Evolutionary conservation across 2,329 filamentous ascomycete genomes (phyloP), one percentile per base, ranked within the genome.

Genomic region (Nemania diffusa): DNA sequence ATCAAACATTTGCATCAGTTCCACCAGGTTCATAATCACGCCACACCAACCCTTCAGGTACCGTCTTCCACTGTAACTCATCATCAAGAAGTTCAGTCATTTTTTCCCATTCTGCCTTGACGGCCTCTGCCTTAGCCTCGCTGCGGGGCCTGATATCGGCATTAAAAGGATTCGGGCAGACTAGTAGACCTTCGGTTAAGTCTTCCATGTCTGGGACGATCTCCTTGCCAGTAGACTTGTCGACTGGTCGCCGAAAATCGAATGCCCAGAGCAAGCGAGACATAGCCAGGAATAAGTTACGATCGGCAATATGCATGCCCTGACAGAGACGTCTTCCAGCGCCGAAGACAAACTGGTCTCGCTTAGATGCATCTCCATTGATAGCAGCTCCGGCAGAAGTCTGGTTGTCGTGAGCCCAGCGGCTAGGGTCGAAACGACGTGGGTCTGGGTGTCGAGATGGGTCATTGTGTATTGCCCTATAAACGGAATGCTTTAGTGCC

Each of bases 211-310:
- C 63, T 4, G 73, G 72, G 2, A 73, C 42, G 3, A 74, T 69
- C 59, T 72, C 69, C 24, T 73, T 32, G 3, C 69, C 71, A 15
- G 71, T 73, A 2, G 9, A 51, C 13, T 27, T 17, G n/a, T 68
- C 58, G 5, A 65, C 20, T 17, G 62, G 26, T 17, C 57, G 17
- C n/a, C 42, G 57, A n/a, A 83, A 78, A 51, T 83, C 72, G 64
- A 83, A 85, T 1, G 80, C 81, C 82, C 84, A 86, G 20, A 85
- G 73, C n/a, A 86, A 77, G 3, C 83, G 78, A 2, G 83, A 78
- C n/a, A 82, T 78, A 51, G 78, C 73, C 15, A 79, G 72, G 48
- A 73, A 69, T 6, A 81, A 69, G 59, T 75, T 77, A 8, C 73
- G 61, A 29, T 79, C 78, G 5, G 73, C 73, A 26, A 78, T 73